Evolutionary conservation across 345 rosid species (phyloP), one percentile per base, ranked within the genome.

Genomic region (Noccaea bulbosa): DNA sequence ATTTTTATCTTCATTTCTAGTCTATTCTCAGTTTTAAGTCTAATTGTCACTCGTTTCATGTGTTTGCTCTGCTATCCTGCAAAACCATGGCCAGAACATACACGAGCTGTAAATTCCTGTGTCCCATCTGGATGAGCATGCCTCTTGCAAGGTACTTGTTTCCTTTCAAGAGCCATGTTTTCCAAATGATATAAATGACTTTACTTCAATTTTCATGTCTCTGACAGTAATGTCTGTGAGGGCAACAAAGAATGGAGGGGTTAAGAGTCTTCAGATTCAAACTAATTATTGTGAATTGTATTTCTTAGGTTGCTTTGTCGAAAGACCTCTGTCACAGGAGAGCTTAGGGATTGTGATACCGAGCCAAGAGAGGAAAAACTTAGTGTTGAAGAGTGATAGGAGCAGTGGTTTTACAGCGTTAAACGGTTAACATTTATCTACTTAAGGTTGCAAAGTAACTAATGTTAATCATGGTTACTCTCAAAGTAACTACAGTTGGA

Each of bases 271-370:
- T 44, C 49, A 67, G 14, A 43, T 30, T 69, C 52, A n/a, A 47
- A 62, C 47, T 69, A 10, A 69, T 32, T 69, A 48, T 47, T 62
- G 20, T 69, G 4, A 44, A 11, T 11, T 63, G 48, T 54, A 47
- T 50, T 80, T 41, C 37, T 79, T 78, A 93, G 98, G 87, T 91
- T 62, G 87, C 95, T 75, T 67, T 93, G 79, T 91, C 98, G 35
- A 93, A 85, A 78, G 94, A 93, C 80, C 97, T 93, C 45, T 86
- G 91, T 75, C 88, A 83, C 88, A 17, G 98, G 97, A 78, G 84
- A 86, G 78, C 84, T 93, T 65, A 74, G 71, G 54, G 78, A 80
- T 82, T 84, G 77, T 69, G 71, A 40, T 39, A 68, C 24, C 67
- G 81, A 78, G 70, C 77, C 81, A 34, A 59, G 63, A 58, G 79